phyloP scores from a whole-genome alignment of 148 eudicot genomes.

The Nepenthes gracilis region DNA sequence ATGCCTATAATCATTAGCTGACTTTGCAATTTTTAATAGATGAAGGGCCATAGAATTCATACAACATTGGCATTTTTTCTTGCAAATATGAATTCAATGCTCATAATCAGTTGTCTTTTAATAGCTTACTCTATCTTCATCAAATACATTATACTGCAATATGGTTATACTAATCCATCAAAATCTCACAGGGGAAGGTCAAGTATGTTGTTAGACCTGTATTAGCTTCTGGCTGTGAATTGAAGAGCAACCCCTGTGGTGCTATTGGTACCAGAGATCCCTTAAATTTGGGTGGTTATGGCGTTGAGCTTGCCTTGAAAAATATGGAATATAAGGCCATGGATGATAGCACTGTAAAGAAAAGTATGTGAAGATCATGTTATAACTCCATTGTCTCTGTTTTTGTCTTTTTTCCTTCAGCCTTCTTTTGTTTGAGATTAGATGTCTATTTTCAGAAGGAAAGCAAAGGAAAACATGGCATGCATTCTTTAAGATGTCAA shows the following conservation, averaged over 20 bases:
- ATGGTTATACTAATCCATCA: slow-evolving; percentile 6
- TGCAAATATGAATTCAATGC: no score
- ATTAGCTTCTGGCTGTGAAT: slow-evolving; percentile 72
- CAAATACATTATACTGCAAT: slow-evolving; percentile 2
- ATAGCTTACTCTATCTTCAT: not conserved
- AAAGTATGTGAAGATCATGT: slow-evolving; percentile 36
- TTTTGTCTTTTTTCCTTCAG: not conserved
- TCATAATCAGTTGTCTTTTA: no score
- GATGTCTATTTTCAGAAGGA: no score
- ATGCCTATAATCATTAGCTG: no score
- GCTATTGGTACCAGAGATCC: slow-evolving; percentile 66
- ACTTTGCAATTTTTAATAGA: no score
- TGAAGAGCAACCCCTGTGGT: slow-evolving; percentile 52
- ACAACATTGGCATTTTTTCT: no score
- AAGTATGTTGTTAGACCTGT: slow-evolving; percentile 77
- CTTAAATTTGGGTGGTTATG: slow-evolving; percentile 90
- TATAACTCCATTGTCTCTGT: not conserved
- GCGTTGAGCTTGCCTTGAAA: slow-evolving; percentile 97
- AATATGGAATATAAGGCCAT: slow-evolving; percentile 99
- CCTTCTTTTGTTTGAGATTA: not conserved
- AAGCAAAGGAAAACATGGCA: no score
- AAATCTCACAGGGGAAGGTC: slow-evolving; percentile 52
- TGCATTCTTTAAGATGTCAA: no score
- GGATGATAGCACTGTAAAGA: slow-evolving; percentile 85
- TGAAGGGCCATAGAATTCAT: no score